A percentile compares a stretch with the other conserved stretches of the same genome.
phyloP scores from a whole-genome alignment of 805 yeast species.

The Starmerella stellata region DNA sequence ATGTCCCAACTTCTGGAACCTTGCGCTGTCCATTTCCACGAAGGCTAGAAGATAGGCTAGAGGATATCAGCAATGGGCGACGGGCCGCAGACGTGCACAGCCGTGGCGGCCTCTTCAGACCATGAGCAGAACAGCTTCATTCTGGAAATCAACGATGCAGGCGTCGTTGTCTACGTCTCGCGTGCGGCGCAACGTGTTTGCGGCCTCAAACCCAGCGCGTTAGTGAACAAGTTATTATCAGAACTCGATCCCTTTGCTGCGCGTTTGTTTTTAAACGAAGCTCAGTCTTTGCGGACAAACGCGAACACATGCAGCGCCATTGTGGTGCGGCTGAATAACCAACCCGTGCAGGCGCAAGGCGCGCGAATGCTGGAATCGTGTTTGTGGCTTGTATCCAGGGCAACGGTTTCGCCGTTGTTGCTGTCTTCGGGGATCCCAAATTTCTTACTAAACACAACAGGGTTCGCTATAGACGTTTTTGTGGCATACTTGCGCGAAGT shows the following conservation, averaged over 20 bases:
- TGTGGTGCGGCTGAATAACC: background rate
- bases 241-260: no score
- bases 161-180: background rate
- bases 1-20: no score
- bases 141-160: background rate
- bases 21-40: no score
- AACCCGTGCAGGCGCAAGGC: background rate
- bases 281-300: no score
- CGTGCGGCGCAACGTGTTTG: background rate
- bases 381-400: background rate
- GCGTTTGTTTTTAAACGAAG: no score
- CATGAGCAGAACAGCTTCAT: background rate
- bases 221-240: no score
- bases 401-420: background rate
- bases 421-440: background rate
- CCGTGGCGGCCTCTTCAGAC: background rate
- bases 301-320: no score
- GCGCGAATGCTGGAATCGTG: background rate
- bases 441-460: constrained; percentile 36
- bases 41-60: no score
- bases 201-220: background rate
- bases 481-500: constrained; percentile 51
- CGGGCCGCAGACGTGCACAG: background rate
- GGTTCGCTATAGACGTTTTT: constrained; percentile 76
- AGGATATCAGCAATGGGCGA: background rate